A percentile compares a stretch with the other conserved stretches of the same genome.
Evolutionary conservation across 768 basidiomycete genomes (phyloP).

Genomic region (Rhodotorula sphaerocarpa): DNA sequence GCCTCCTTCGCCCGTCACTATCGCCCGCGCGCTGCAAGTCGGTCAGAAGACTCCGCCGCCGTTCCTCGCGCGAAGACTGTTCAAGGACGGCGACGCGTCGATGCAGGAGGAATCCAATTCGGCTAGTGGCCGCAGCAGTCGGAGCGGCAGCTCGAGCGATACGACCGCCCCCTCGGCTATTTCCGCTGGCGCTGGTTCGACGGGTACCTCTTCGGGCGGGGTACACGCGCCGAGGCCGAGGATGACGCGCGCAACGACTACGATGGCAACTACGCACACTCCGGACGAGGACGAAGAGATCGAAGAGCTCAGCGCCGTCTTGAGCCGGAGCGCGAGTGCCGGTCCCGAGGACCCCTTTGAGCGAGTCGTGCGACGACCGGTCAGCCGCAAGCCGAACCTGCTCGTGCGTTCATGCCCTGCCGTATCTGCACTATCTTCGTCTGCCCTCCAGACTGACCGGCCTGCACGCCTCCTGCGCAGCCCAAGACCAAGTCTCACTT

Average conservation of each 20-base stretch:
- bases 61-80: conserved; percentile 23
- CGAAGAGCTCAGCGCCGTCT: conserved; percentile 9
- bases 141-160: conserved; percentile 12
- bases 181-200: background rate
- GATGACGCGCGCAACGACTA: conserved; percentile 4
- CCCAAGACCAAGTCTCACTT: conserved; percentile 38
- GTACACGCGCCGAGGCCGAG: background rate
- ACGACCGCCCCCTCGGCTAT: background rate
- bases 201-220: background rate
- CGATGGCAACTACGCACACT: background rate
- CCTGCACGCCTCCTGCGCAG: background rate
- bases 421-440: too few relatives aligned
- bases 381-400: conserved; percentile 24
- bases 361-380: conserved; percentile 12
- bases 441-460: too few relatives aligned
- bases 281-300: conserved; percentile 29
- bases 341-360: background rate
- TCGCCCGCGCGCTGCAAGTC: conserved; percentile 24
- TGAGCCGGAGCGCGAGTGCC: conserved; percentile 26
- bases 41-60: conserved; percentile 31
- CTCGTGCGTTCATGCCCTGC: conserved; percentile 10
- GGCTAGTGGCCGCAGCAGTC: conserved; percentile 15
- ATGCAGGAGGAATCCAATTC: conserved; percentile 9
- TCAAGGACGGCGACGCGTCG: conserved; percentile 20
- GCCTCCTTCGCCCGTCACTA: conserved; percentile 25